Evolutionary conservation across 1,284 basidiomycete species (phyloP).

Genomic region (Naganishia cerealis): DNA sequence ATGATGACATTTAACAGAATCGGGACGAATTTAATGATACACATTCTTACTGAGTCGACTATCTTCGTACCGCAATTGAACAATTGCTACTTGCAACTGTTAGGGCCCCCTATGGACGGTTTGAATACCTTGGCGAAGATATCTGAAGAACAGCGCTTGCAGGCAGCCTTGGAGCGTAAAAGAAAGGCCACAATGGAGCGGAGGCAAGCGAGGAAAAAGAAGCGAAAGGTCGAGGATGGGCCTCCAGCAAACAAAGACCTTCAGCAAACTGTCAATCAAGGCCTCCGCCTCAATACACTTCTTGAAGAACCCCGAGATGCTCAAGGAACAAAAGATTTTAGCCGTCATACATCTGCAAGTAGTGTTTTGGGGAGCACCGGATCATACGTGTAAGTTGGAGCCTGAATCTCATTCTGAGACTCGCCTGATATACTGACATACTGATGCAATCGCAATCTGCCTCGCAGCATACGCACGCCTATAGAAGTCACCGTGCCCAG

Average conservation of each 20-base stretch:
- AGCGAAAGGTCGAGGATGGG: background rate
- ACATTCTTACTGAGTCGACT: constrained; percentile 54
- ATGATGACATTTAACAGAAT: constrained; percentile 39
- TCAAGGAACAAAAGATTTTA: background rate
- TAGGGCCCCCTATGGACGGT: constrained; percentile 53
- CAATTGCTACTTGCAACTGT: constrained; percentile 56
- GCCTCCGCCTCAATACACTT: background rate
- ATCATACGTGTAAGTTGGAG: background rate
- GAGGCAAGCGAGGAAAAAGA: constrained; percentile 7
- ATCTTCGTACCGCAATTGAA: constrained; percentile 55
- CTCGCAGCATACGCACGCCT: background rate
- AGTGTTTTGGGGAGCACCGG: background rate
- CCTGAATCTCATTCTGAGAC: background rate
- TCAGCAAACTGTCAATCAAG: background rate
- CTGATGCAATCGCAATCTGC: background rate
- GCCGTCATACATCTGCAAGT: constrained; percentile 1
- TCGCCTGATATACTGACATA: background rate
- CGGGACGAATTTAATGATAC: constrained; percentile 52
- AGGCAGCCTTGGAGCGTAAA: constrained; percentile 13
- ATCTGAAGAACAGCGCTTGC: background rate
- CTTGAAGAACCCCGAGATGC: background rate
- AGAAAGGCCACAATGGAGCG: constrained; percentile 5
- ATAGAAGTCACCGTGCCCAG: constrained; percentile 7
- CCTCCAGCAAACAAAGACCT: no score
- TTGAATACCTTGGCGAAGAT: constrained; percentile 33